These are phyloP conservation scores for Sporothrix globosa DNA, from an alignment of 2,329 filamentous ascomycete genomes.

Conservation along the genomic window DNA sequence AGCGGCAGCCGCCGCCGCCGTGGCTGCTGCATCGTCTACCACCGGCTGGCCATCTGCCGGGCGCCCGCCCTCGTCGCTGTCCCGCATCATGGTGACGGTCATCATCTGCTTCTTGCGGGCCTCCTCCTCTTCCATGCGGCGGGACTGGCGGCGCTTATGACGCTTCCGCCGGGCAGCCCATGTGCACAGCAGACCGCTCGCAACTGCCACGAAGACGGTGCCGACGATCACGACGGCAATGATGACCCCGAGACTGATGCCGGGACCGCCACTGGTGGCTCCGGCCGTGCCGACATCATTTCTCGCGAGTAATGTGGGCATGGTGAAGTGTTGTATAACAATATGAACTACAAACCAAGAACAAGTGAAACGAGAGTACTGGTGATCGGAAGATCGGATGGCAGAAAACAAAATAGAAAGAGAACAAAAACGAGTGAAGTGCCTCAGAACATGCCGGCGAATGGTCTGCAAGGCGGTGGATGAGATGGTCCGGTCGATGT, in stretches of 20 bases:
- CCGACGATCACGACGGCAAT: slow-evolving; percentile 54
- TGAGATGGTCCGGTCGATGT: background rate
- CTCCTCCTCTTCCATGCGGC: slow-evolving; percentile 6
- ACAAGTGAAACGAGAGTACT: background rate
- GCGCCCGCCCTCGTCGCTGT: slow-evolving; percentile 2
- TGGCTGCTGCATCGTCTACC: background rate
- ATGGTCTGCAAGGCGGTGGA: background rate
- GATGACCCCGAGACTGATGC: slow-evolving; percentile 43
- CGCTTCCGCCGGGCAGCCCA: slow-evolving; percentile 42
- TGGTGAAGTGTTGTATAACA: background rate
- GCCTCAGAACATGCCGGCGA: slow-evolving; percentile 22
- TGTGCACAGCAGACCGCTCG: slow-evolving; percentile 50
- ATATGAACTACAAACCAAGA: background rate
- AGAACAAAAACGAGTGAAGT: background rate
- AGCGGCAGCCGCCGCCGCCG: slow-evolving; percentile 11
- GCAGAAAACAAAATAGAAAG: background rate
- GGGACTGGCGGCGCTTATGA: slow-evolving; percentile 3
- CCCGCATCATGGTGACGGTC: slow-evolving; percentile 25
- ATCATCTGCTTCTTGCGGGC: slow-evolving; percentile 31
- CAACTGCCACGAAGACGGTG: slow-evolving; percentile 51
- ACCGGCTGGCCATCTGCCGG: background rate
- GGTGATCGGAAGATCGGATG: background rate
- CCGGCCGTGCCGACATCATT: background rate
- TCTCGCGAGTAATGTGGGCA: slow-evolving; percentile 9
- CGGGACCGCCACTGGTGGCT: slow-evolving; percentile 21